These are phyloP conservation scores for Hymenoscyphus albidus DNA, from an alignment of 2,329 filamentous ascomycete species.

Conservation along the genomic window DNA sequence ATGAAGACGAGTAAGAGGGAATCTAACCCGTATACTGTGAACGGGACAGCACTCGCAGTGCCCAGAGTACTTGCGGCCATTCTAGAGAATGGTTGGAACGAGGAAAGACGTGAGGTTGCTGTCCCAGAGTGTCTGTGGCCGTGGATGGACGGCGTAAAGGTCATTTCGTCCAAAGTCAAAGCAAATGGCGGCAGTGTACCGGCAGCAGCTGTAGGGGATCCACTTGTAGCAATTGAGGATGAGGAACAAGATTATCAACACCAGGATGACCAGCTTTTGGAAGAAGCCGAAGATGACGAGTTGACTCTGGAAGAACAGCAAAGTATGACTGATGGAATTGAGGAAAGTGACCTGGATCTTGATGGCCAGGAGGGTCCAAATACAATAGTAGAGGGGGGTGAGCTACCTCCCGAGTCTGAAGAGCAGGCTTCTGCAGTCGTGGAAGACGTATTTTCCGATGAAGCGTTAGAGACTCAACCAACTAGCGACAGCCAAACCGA, in stretches of 20 bases:
- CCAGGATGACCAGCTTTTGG: not conserved
- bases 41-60: conserved; percentile 89
- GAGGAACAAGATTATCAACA: too few relatives aligned
- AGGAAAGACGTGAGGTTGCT: conserved; percentile 59
- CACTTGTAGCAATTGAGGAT: not conserved
- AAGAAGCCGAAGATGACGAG: not conserved
- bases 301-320: not conserved
- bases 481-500: not conserved
- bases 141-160: conserved; percentile 77
- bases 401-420: not conserved
- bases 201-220: not conserved
- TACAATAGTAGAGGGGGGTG: not conserved
- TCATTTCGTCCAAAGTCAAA: conserved; percentile 43
- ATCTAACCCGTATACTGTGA: conserved; percentile 83
- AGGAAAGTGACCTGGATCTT: not conserved
- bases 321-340: not conserved
- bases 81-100: conserved; percentile 87
- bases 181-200: not conserved
- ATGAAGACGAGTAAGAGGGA: conserved; percentile 41
- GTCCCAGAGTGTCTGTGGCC: conserved; percentile 76
- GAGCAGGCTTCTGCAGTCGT: not conserved
- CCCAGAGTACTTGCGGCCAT: conserved; percentile 85
- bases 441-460: not conserved
- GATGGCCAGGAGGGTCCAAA: not conserved
- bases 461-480: not conserved